A percentile compares a stretch with the other conserved stretches of the same genome.
Conservation (phyloP, 164 flowering plant species). For the Kalanchoe fedtschenkoi region DNA sequence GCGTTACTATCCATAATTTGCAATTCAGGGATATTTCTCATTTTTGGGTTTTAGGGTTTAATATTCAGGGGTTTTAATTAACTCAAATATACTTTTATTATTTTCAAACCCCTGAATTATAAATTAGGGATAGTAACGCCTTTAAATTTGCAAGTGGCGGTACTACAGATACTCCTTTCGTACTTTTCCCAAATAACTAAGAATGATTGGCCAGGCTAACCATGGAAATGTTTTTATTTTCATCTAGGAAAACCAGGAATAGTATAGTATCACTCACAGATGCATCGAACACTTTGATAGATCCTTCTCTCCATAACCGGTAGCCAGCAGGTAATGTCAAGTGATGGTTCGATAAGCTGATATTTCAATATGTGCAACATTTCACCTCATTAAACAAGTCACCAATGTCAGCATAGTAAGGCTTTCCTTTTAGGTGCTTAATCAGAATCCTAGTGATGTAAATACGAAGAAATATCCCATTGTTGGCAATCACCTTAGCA, state of each 20-base stretch:
- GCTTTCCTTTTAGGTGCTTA: constrained; percentile 63
- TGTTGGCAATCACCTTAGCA: constrained; percentile 78
- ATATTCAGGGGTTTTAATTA: too few species aligned
- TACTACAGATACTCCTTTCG: too few species aligned
- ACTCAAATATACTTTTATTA: too few species aligned
- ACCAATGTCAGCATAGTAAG: constrained; percentile 78
- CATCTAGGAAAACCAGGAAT: not conserved
- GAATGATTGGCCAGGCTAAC: too few species aligned
- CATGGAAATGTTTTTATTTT: not conserved
- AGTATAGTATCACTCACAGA: constrained; percentile 54
- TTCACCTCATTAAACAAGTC: constrained; percentile 93
- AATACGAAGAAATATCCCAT: constrained; percentile 74
- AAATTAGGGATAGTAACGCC: too few species aligned
- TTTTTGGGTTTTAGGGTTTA: too few species aligned
- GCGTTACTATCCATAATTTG: too few species aligned
- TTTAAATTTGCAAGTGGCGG: too few species aligned
- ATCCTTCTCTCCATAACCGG: constrained; percentile 83
- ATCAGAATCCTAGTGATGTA: constrained; percentile 73
- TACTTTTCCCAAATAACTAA: too few species aligned
- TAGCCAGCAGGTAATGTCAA: constrained; percentile 58
- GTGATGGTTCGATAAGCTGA: not conserved
- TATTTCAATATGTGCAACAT: too few species aligned
- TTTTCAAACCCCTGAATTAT: too few species aligned
- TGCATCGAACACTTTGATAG: constrained; percentile 62
- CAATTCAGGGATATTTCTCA: too few species aligned